Evolutionary conservation across 1,139 yeast genomes (phyloP), one percentile per base, ranked within the genome.

Genomic region (Arxiozyma bovina): DNA sequence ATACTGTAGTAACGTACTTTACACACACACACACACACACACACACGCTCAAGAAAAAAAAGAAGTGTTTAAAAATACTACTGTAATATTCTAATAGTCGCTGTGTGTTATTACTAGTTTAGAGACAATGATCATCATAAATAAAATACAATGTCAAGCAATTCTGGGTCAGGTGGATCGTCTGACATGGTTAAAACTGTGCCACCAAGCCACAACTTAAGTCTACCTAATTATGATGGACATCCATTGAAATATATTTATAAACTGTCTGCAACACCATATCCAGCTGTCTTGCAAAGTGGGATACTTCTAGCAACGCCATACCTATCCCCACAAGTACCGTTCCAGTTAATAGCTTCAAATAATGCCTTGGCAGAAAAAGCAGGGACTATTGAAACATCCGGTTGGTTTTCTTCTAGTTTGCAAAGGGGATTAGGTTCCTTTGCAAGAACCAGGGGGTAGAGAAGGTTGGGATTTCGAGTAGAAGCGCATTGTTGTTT

Each of bases 401-500:
- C 20, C 5, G 20, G 42, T 1, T 46, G 42, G 48, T 45, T 45
- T 34, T 45, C 48, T 18, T 23, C 49, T 18, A 50, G 34, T 20
- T 27, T 43, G 15, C 47, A 43, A 23, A 34, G 21, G 4, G 30
- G 48, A 18, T 18, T 20, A 23, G 52, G 52, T 7, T 34, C 49
- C 18, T 50, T 50, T 45, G 52, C 52, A 21, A 34, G 52, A 21
- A 45, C 52, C 8, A 44, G 8, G 23, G 41, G 38, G 17, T 50
- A 12, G 44, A 50, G 42, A 43, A 25, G n/a, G 42, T 50, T 3
- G 49, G 48, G 17, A 25, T 50, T 21, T 22, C 44, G 11, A 34
- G 44, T 18, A 50, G 47, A 38, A 50, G 43, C 25, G 52, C 52
- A n/a, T 25, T 50, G 25, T 20, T 83, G 3, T 89, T 88, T 67